Base-by-base conservation (phyloP, 352 stramenopile species). In the Phytopythium boreale region DNA sequence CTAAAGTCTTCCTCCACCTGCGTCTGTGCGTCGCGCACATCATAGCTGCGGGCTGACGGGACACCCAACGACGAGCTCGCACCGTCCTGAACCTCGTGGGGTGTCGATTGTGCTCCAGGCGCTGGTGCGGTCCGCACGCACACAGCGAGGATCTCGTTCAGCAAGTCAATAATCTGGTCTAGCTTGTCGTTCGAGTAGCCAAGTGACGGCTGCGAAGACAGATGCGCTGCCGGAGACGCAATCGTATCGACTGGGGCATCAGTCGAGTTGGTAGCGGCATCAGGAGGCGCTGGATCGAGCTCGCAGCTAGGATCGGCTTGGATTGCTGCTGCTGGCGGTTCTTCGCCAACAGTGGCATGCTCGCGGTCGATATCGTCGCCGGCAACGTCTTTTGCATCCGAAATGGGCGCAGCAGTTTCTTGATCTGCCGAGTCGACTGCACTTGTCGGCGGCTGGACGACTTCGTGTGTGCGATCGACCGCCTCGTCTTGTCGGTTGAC, bases 121-220 rank as follows among this genome's bases (percentile, higher is more conserved):
- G 9, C n/a, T 22, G 24, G 17, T 22, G 36, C 26, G 12, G 15
- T 60, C 11, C 27, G 36, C n/a, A 34, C 27, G 19, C 55, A 60
- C 9, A 60, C 55, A n/a, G 63, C 60, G 24, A 72, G 69, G 47
- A 83, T 78, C n/a, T 83, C 75, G 11, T 46, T 67, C 36, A 83
- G 65, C 36, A 83, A 36, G 19, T 75, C 62, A 53, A 71, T 76
- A 14, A 77, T 70, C 9, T 77, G 41, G 31, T 80, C 64, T 14
- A 83, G 70, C 43, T 77, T 80, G 39, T 77, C 75, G 2, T 47
- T 26, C 3, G 55, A 7, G 10, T 17, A 12, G 29, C 17, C 55
- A 50, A 8, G 17, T 14, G 55, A 11, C 6, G 22, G 7, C n/a
- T 50, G 34, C 8, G 37, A 20, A 26, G 37, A 8, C 11, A 11